Base-by-base conservation (phyloP, 495 filamentous ascomycete species). In the Aspergillus funiculosus region DNA sequence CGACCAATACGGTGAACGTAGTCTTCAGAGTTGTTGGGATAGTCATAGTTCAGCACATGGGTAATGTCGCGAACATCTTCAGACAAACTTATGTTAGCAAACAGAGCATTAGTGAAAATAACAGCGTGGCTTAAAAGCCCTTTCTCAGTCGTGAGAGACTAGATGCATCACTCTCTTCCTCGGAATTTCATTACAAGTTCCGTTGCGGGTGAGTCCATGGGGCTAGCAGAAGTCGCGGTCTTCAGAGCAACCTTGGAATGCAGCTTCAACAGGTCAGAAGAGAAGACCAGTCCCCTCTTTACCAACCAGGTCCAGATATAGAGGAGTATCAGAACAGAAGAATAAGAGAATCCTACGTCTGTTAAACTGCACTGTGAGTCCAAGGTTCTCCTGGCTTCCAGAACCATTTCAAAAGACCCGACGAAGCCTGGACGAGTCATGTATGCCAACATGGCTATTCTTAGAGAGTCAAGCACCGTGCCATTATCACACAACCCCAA, bases 31-130 rank as follows among this genome's bases (percentile, higher is more conserved):
- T 98, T 98, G 78, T 97, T 96, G 64, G 92, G 92, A 67, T 95
- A 95, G 71, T 98, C 92, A 86, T 96, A 97, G 83, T 98, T 98
- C 73, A 98, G 78, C 74, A 98, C 92, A 75, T 98, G 92, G 69
- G 91, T 96, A 72, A 98, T 98, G 78, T 98, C 91, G 70, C 89
- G 89, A 78, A 98, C 92, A 83, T 98, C 92, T 98, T 95, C 34
- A 82, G 41, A 67, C 54, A 58, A 46, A 53, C 58, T 68, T 66
- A 77, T 72, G 87, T 96, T 95, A 97, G 91, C 88, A 67, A 66
- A 71, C 61, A 63, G 64, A 61, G 54, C 59, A 64, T 66, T 68
- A 67, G 64, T 66, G 43, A 25, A 57, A 59, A 68, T 60, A 70
- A 57, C 66, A 73, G 70, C 63, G 67, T 72, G 69, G 66, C 67